These are phyloP conservation scores for Hericium rajendrae DNA, from an alignment of 768 basidiomycete genomes.

Conservation along the genomic window DNA sequence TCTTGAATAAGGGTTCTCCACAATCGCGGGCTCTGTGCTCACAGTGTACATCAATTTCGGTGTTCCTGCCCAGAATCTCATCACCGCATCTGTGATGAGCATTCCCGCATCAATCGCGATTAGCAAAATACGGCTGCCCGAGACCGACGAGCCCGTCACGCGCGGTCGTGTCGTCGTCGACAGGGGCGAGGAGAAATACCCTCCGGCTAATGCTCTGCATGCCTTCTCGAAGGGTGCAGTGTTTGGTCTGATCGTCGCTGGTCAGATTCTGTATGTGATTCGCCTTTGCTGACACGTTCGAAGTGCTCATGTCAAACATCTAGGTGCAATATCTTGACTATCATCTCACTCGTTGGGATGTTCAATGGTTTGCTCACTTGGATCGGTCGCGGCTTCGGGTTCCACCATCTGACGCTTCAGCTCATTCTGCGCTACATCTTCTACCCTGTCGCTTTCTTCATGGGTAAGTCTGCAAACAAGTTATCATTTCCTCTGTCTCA, in stretches of 20 bases:
- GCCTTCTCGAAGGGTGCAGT: slow-evolving; percentile 81
- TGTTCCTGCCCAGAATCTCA: slow-evolving; percentile 68
- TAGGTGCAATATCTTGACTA: slow-evolving; percentile 77
- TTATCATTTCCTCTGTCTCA: too few species aligned
- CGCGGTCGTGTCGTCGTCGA: slow-evolving; percentile 74
- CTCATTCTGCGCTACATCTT: slow-evolving; percentile 80
- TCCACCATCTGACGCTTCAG: slow-evolving; percentile 73
- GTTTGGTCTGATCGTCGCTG: slow-evolving; percentile 80
- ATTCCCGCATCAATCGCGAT: slow-evolving; percentile 93
- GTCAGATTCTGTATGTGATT: slow-evolving; percentile 64
- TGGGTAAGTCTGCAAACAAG: slow-evolving; percentile 12
- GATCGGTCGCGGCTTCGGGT: slow-evolving; percentile 81
- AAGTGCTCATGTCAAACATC: neutral
- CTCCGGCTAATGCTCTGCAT: slow-evolving; percentile 73
- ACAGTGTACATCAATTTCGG: slow-evolving; percentile 74
- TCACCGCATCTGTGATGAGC: slow-evolving; percentile 90
- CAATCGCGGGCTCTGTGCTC: slow-evolving; percentile 86
- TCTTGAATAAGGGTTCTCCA: slow-evolving; percentile 54
- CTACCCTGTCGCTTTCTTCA: slow-evolving; percentile 80
- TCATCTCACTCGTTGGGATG: slow-evolving; percentile 70
- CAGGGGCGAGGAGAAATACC: slow-evolving; percentile 51
- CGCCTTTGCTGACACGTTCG: neutral
- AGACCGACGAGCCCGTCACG: slow-evolving; percentile 78
- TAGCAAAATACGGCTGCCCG: slow-evolving; percentile 79
- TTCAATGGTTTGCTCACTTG: slow-evolving; percentile 84